Conservation (phyloP, 176 grass and related monocot species). For the Chrysopogon serrulatus region DNA sequence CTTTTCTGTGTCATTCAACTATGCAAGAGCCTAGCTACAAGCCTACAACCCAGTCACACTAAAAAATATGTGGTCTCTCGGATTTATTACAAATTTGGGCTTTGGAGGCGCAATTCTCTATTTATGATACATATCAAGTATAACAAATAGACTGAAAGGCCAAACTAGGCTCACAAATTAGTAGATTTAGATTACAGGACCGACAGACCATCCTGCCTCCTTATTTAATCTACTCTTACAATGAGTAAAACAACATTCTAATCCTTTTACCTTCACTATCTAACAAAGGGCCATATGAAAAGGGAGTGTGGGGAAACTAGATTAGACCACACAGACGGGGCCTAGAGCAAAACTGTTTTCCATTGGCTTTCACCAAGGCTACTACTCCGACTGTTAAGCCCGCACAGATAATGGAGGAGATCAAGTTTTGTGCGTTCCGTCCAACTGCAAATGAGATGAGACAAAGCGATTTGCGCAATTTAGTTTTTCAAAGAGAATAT, state of each 20-base stretch:
- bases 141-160: background rate
- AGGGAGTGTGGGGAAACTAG: background rate
- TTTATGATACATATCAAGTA: background rate
- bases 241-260: background rate
- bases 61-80: background rate
- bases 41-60: background rate
- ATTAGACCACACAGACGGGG: constrained; percentile 78
- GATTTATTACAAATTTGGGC: background rate
- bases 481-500: background rate
- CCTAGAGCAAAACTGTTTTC: constrained; percentile 89
- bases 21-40: background rate
- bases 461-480: background rate
- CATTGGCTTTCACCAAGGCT: constrained; percentile 92
- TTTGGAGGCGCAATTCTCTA: background rate
- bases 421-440: constrained; percentile 49
- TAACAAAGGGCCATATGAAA: background rate
- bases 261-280: background rate
- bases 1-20: background rate
- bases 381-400: constrained; percentile 78
- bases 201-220: background rate
- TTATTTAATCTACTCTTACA: constrained; percentile 23
- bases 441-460: constrained; percentile 38
- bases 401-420: constrained; percentile 58
- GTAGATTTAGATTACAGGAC: background rate
- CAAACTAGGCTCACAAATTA: background rate